Evolutionary conservation across 805 yeast species (phyloP), one percentile per base, ranked within the genome.

Genomic region (Candida loeiensis): DNA sequence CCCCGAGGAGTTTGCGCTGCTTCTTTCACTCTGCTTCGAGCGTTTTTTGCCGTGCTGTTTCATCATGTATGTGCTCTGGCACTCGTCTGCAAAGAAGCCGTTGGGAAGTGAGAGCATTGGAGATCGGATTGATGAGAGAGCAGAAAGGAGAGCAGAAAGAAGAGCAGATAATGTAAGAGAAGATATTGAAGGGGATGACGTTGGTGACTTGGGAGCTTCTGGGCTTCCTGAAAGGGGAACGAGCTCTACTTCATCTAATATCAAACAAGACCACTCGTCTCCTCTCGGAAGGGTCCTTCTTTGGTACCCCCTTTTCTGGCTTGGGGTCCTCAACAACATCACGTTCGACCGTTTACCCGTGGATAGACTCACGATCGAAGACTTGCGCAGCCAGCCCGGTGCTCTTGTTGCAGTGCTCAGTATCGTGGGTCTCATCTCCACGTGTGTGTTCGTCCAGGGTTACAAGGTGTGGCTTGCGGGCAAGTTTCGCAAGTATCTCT

Each of bases 331-430:
- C 52, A 89, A 90, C 58, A 90, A 88, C 60, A 73, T 86, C 51
- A 87, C 95, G 0, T 88, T 91, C 63, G 98, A 89, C 55, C 66
- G 90, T 45, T 62, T 91, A 8, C 96, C 97, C 0, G 81, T 90
- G 8, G 98, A 91, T 56, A 69, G 99, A 40, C 66, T 91, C 31
- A 85, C 91, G 0, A 51, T 78, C 2, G 63, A 67, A 8, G 98
- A 91, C 56, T 64, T 91, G 20, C 76, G 72, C 46, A 74, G 75
- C 19, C 90, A 83, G 61, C 81, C 91, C 0, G 96, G 95, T 0
- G 86, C 95, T 0, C 55, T 84, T 27, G 40, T 76, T 0, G 84
- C 95, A 0, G 77, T 86, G 0, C 43, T 73, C 0, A 56, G 73
- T 0, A 73, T 90, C 0, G 60, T 75, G 0, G 40, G 61, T 2